Conservation (phyloP, 1,284 basidiomycete species). For the Apiotrichum siamense region DNA sequence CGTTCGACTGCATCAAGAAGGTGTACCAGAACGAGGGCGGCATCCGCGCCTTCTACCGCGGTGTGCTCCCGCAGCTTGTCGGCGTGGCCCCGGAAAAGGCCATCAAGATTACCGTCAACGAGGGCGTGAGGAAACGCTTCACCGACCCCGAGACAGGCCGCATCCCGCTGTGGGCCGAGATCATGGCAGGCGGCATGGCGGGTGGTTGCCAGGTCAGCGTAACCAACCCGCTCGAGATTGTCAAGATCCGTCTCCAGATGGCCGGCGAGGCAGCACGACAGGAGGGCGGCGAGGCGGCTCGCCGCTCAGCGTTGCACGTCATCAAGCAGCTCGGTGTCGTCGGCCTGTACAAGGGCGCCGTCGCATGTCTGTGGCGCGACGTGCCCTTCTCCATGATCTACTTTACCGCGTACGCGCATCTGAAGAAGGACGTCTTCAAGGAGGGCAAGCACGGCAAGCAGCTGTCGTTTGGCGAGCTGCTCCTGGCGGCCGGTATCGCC, state of each 20-base stretch:
- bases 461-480: constrained; percentile 82
- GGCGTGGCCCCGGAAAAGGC: constrained; percentile 95
- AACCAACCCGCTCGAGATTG: constrained; percentile 77
- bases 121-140: constrained; percentile 72
- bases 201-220: constrained; percentile 97
- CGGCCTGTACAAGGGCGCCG: constrained; percentile 70
- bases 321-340: constrained; percentile 85
- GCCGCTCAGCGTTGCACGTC: constrained; percentile 85
- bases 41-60: constrained; percentile 86
- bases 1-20: constrained; percentile 85
- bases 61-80: constrained; percentile 88
- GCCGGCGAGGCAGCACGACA: constrained; percentile 77
- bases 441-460: constrained; percentile 95
- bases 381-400: constrained; percentile 55
- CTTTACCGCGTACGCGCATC: constrained; percentile 49
- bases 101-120: constrained; percentile 76
- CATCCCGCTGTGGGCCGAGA: constrained; percentile 79
- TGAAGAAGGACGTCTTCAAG: constrained; percentile 77
- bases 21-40: constrained; percentile 93
- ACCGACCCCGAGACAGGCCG: constrained; percentile 92
- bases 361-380: constrained; percentile 53
- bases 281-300: constrained; percentile 62
- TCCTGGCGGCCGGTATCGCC: constrained; percentile 53
- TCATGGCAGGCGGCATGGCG: constrained; percentile 84
- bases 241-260: constrained; percentile 94